Evolutionary conservation across 768 basidiomycete genomes (phyloP), one percentile per base, ranked within the genome.

Genomic region (Boletus rubroflammeus): DNA sequence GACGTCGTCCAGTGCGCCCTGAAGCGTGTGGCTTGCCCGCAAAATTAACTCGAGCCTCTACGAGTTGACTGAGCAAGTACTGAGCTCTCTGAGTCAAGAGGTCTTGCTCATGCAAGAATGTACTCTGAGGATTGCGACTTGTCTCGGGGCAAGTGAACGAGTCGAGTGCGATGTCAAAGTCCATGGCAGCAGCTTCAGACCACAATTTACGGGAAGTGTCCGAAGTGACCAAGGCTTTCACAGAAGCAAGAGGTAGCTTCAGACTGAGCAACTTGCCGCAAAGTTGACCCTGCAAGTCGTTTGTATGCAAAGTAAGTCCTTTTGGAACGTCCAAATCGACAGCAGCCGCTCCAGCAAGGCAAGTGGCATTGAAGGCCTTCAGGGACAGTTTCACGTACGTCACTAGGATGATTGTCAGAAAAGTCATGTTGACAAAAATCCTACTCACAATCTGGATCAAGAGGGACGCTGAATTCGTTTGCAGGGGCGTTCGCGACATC

Each of bases 401-500:
- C 32, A 93, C 94, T 96, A 34, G 46, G 50, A 43, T 47, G 36
- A 60, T 51, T 41, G 50, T 61, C 36, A 53, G 48, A 50, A 41
- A 17, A 44, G 46, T 28, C n/a, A 45, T 31, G 11, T 21, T 28
- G 10, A 51, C 13, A 42, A 32, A 46, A 47, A 23, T 53, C 15
- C 11, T 23, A 66, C 83, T 62, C 61, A 91, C 93, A 80, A 72
- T 98, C 96, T 13, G 92, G 90, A 61, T 89, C 87, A 9, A 79
- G 55, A 26, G 78, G 77, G 7, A 85, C 74, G 29, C 76, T 65
- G 62, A 84, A 89, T 42, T 85, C 85, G 3, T 74, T 65, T 0
- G 93, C 87, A 17, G 94, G 93, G 1, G 92, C 83, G 65, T 98
- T 97, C 49, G 85, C 75, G 1, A 78, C 60, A 66, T 98, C 96